These are phyloP conservation scores for Pleurotus djamor DNA, from an alignment of 768 basidiomycete genomes.

Conservation along the genomic window DNA sequence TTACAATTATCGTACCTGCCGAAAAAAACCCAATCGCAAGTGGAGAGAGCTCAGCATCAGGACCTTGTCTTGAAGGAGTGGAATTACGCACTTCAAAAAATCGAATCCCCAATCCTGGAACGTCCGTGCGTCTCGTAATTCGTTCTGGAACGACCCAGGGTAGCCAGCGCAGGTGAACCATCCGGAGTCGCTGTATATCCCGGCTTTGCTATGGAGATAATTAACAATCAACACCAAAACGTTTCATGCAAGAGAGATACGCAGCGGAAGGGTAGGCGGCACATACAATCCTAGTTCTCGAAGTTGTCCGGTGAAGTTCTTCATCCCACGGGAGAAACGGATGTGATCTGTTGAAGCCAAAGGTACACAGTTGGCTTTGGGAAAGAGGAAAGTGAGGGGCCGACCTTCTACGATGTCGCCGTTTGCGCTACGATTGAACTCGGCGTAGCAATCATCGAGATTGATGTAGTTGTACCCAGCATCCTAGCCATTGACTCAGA, in stretches of 20 bases:
- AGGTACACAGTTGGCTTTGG: too few relatives aligned
- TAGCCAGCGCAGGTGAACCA: conserved; percentile 70
- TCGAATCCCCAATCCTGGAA: conserved; percentile 70
- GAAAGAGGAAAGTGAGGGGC: too few relatives aligned
- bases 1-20: conserved; percentile 53
- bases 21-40: too few relatives aligned
- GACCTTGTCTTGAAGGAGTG: too few relatives aligned
- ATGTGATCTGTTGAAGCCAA: conserved; percentile 47
- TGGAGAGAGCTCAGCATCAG: too few relatives aligned
- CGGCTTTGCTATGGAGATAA: conserved; percentile 19
- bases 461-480: conserved; percentile 61
- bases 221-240: conserved; percentile 37
- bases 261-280: background rate
- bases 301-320: conserved; percentile 49
- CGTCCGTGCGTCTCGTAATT: conserved; percentile 49
- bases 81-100: conserved; percentile 59
- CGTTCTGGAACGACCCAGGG: conserved; percentile 63
- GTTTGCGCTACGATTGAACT: conserved; percentile 44
- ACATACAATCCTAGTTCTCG: conserved; percentile 57
- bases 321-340: conserved; percentile 58
- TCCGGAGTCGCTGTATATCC: conserved; percentile 51
- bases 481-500: conserved; percentile 27
- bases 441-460: conserved; percentile 66
- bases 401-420: conserved; percentile 58
- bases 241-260: background rate